Conservation (phyloP, 192 early-diverging fungal genomes). For the Podochytrium sp. region DNA sequence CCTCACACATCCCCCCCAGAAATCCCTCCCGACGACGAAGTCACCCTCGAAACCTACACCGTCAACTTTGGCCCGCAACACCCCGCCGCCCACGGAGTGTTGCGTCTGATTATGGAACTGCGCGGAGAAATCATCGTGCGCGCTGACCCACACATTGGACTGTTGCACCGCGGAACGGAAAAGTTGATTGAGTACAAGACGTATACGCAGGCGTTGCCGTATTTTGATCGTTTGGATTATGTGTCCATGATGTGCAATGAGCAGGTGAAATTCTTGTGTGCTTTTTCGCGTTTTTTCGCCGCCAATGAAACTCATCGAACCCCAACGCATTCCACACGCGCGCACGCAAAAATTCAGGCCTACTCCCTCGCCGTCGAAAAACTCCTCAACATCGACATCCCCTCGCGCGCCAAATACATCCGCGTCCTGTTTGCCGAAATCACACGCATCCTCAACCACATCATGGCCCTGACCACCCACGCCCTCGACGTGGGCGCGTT, state of each 20-base stretch:
- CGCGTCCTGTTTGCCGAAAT: constrained; percentile 97
- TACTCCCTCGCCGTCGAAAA: constrained; percentile 98
- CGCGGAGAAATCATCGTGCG: constrained; percentile 89
- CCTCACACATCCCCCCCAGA: constrained; percentile 8
- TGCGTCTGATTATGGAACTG: constrained; percentile 92
- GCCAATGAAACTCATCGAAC: background rate
- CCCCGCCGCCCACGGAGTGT: constrained; percentile 96
- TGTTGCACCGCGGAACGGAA: constrained; percentile 97
- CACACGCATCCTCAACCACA: constrained; percentile 96
- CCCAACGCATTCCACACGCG: background rate
- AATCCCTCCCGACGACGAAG: constrained; percentile 53
- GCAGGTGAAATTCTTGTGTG: constrained; percentile 20
- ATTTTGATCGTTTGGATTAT: constrained; percentile 98
- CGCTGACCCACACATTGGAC: constrained; percentile 96
- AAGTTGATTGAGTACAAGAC: constrained; percentile 99
- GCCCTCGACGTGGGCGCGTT: constrained; percentile 97
- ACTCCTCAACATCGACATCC: constrained; percentile 96
- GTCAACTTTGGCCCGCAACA: constrained; percentile 99
- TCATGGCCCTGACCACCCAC: constrained; percentile 96
- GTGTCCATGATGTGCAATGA: constrained; percentile 99
- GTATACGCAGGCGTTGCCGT: constrained; percentile 95
- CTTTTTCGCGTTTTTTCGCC: background rate
- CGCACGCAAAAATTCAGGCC: constrained; percentile 56
- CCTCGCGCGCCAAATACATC: constrained; percentile 89
- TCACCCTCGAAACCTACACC: constrained; percentile 79